phyloP scores from a whole-genome alignment of 129 eudicot genomes.

The Silybum marianum region DNA sequence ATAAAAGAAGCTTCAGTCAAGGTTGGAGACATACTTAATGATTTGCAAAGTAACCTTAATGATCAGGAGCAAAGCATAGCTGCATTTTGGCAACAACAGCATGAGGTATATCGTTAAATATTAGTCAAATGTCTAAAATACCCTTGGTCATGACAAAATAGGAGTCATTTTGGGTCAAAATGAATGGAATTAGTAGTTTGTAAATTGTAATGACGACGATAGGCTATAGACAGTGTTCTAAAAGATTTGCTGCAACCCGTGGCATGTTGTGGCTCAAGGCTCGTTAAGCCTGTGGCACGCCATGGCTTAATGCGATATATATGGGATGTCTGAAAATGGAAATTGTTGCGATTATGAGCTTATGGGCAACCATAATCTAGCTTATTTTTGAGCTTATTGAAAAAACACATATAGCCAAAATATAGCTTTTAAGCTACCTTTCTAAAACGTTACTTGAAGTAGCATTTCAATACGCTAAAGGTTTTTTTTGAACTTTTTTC shows the following conservation, averaged over 20 bases:
- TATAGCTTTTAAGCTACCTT: neutral
- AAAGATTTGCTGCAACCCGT: too few relatives aligned
- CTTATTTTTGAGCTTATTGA: neutral
- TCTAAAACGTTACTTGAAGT: neutral
- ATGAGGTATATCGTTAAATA: conserved; percentile 43
- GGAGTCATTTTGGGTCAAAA: neutral
- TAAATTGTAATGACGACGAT: neutral
- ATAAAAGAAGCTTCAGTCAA: conserved; percentile 47
- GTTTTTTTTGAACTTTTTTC: too few relatives aligned
- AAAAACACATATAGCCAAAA: neutral
- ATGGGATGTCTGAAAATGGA: neutral
- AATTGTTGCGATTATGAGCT: neutral
- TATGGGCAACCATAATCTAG: neutral
- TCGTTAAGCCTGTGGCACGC: too few relatives aligned
- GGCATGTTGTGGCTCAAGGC: too few relatives aligned
- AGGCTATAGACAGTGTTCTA: neutral
- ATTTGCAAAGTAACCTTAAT: conserved; percentile 46
- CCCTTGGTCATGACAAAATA: neutral
- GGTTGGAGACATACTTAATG: conserved; percentile 43
- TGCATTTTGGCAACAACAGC: conserved; percentile 52
- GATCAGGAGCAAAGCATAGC: conserved; percentile 50
- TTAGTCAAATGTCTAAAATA: conserved; percentile 17
- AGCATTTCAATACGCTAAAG: neutral
- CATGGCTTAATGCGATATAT: too few relatives aligned
- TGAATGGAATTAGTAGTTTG: neutral